Percentiles rank a stretch among this genome's conserved stretches.
Conservation (phyloP, 2,329 filamentous ascomycete species). For the Epicoccum sorghinum region DNA sequence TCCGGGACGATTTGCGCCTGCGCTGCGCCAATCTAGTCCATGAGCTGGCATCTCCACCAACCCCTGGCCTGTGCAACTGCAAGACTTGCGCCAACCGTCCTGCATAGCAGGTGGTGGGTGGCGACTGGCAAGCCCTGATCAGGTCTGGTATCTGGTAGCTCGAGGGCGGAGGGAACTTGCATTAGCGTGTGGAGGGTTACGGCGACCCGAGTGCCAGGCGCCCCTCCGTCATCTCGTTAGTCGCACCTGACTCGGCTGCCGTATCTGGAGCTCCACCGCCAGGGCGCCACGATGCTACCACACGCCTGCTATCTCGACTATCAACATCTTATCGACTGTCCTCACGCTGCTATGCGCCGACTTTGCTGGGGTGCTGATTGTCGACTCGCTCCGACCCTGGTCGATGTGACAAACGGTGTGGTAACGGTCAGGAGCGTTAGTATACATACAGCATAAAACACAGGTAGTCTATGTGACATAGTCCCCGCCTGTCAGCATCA, state of each 20-base stretch:
- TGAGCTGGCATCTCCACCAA: conserved; percentile 4
- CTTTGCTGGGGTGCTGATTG: background rate
- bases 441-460: conserved; percentile 2
- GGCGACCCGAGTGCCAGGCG: conserved; percentile 8
- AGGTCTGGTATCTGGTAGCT: background rate
- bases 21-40: conserved; percentile 7
- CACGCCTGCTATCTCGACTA: conserved; percentile 18
- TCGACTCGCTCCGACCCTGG: conserved; percentile 5
- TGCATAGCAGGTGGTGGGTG: conserved; percentile 7
- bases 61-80: conserved; percentile 1
- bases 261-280: conserved; percentile 33
- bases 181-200: conserved; percentile 5
- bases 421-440: conserved; percentile 7
- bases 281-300: conserved; percentile 36
- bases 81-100: conserved; percentile 6
- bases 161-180: conserved; percentile 3
- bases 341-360: conserved; percentile 4
- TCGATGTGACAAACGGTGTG: conserved; percentile 8
- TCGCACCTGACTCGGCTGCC: conserved; percentile 20
- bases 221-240: conserved; percentile 15
- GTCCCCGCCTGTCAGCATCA: conserved; percentile 19
- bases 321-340: conserved; percentile 9
- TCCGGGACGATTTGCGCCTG: conserved; percentile 17
- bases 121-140: background rate
- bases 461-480: conserved; percentile 34